phyloP scores from a whole-genome alignment of 1,284 basidiomycete genomes.

The Pholiota adiposa region DNA sequence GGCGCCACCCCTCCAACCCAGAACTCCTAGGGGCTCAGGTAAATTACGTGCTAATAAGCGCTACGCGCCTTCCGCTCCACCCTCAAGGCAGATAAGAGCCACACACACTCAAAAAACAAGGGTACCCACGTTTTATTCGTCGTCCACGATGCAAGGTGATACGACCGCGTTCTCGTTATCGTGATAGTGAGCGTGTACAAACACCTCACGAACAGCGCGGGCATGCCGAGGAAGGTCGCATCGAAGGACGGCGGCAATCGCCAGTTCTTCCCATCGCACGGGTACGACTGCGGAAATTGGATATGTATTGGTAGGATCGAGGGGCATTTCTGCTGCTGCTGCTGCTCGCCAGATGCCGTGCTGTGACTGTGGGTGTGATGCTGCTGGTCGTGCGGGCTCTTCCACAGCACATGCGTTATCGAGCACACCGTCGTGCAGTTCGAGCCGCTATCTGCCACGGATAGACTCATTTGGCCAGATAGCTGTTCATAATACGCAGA shows the following conservation, averaged over 20 bases:
- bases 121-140: conserved; percentile 36
- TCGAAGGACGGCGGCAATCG: conserved; percentile 47
- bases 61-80: neutral
- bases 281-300: conserved; percentile 41
- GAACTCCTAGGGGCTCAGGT: neutral
- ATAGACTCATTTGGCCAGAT: conserved; percentile 42
- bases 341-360: conserved; percentile 1
- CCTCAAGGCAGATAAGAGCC: neutral
- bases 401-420: conserved; percentile 37
- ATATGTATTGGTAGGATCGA: conserved; percentile 44
- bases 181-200: conserved; percentile 41
- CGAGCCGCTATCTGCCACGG: conserved; percentile 39
- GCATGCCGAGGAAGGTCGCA: conserved; percentile 36
- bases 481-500: conserved; percentile 32
- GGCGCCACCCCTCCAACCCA: neutral
- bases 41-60: neutral
- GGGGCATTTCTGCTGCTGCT: conserved; percentile 34
- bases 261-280: conserved; percentile 32
- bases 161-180: conserved; percentile 32
- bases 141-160: conserved; percentile 36
- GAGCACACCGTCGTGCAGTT: conserved; percentile 31
- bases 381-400: conserved; percentile 7
- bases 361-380: neutral
- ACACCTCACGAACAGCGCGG: conserved; percentile 38
- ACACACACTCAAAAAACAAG: neutral